These are phyloP conservation scores for Tetrahymena elliotti DNA, from an alignment of 73 alveolate genomes.

Conservation along the genomic window DNA sequence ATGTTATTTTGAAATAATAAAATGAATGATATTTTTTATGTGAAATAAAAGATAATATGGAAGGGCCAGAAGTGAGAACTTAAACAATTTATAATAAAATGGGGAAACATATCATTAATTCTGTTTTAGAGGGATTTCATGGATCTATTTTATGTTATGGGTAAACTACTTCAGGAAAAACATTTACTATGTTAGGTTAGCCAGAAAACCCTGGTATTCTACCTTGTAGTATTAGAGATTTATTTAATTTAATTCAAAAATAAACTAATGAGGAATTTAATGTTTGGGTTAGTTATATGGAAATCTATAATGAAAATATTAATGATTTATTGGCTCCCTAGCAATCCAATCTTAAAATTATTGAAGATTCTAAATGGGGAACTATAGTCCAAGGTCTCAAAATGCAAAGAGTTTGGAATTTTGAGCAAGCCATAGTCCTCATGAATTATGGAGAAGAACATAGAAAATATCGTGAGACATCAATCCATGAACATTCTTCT, in stretches of 20 bases:
- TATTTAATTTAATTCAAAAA: conserved; percentile 69
- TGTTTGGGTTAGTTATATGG: conserved; percentile 87
- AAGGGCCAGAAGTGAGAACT: conserved; percentile 76
- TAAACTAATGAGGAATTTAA: conserved; percentile 50
- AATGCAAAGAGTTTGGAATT: conserved; percentile 60
- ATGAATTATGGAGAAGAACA: conserved; percentile 95
- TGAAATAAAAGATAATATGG: conserved; percentile 59
- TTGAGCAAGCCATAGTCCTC: conserved; percentile 66
- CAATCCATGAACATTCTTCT: conserved; percentile 89
- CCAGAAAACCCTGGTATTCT: conserved; percentile 92
- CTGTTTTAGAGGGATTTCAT: conserved; percentile 86
- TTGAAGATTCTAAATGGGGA: conserved; percentile 70
- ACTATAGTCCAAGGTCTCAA: conserved; percentile 47
- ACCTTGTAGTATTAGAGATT: conserved; percentile 90
- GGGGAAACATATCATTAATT: conserved; percentile 82
- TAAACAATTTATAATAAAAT: conserved; percentile 85
- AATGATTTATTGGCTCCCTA: conserved; percentile 86
- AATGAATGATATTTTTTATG: conserved; percentile 57
- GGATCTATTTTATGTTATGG: conserved; percentile 95
- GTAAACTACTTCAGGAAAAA: conserved; percentile 93
- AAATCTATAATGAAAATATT: conserved; percentile 88
- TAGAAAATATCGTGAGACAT: conserved; percentile 85
- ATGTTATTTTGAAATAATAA: too few species aligned
- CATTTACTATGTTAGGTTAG: conserved; percentile 94
- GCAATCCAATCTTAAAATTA: conserved; percentile 46